A percentile compares a stretch with the other conserved stretches of the same genome.
Evolutionary conservation across 1,139 yeast species (phyloP).

Genomic region (Blastobotrys serpentis): DNA sequence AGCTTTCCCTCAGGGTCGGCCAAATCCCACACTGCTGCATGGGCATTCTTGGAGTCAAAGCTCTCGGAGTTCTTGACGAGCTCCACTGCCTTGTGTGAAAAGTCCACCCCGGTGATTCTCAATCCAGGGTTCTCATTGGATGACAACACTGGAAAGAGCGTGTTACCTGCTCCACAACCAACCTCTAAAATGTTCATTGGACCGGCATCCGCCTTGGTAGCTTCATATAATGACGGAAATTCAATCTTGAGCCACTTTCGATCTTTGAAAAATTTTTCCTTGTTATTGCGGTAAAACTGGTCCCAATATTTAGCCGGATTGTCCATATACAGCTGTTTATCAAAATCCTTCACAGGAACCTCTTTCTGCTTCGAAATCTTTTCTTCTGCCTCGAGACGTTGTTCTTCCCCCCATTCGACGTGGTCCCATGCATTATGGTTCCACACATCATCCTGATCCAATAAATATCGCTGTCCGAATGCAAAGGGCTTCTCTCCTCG

Average conservation of each 20-base stretch:
- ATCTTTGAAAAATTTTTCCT: conserved; percentile 92
- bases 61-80: conserved; percentile 64
- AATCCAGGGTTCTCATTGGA: conserved; percentile 80
- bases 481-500: conserved; percentile 86
- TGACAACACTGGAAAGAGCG: conserved; percentile 81
- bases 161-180: conserved; percentile 99
- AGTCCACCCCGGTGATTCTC: conserved; percentile 82
- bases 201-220: conserved; percentile 69
- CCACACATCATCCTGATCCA: conserved; percentile 74
- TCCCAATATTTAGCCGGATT: conserved; percentile 97
- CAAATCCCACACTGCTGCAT: conserved; percentile 93
- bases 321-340: conserved; percentile 70
- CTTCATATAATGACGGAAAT: conserved; percentile 79
- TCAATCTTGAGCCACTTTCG: conserved; percentile 95
- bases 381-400: conserved; percentile 68
- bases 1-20: conserved; percentile 69
- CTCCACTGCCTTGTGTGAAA: conserved; percentile 86
- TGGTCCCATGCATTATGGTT: conserved; percentile 97
- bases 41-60: conserved; percentile 64
- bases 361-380: conserved; percentile 74
- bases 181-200: conserved; percentile 77
- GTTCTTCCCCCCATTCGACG: conserved; percentile 97
- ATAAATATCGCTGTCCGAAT: conserved; percentile 81
- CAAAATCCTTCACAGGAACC: conserved; percentile 81
- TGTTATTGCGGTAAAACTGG: conserved; percentile 83